Conservation (phyloP, 305 asterid species). For the Caryopteris hybrid region DNA sequence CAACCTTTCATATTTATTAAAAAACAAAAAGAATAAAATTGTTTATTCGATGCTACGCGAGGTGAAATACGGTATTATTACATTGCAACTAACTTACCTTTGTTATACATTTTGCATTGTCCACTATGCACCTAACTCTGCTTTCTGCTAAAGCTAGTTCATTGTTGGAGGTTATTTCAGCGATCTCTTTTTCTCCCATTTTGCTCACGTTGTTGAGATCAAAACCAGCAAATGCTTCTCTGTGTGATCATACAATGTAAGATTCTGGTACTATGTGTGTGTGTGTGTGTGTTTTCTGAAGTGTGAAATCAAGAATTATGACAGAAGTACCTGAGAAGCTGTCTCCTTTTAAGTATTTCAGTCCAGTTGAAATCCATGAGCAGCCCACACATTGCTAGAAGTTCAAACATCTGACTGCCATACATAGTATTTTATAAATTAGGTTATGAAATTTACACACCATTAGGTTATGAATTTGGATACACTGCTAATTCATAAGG, state of each 20-base stretch:
- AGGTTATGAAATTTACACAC: too few species aligned
- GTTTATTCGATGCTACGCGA: background rate
- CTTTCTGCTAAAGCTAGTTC: constrained; percentile 59
- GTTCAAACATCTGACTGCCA: constrained; percentile 73
- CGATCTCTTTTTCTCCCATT: constrained; percentile 70
- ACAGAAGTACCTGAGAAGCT: constrained; percentile 47
- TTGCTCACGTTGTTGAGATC: constrained; percentile 58
- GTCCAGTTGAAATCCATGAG: constrained; percentile 97
- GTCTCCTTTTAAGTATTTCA: constrained; percentile 71
- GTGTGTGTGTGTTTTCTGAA: too few species aligned
- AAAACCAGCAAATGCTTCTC: constrained; percentile 73
- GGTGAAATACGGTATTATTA: background rate
- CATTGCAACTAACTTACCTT: constrained; percentile 40
- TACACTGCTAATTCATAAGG: background rate
- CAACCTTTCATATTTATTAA: constrained; percentile 36
- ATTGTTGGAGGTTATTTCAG: constrained; percentile 45
- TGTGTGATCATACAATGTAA: constrained; percentile 6
- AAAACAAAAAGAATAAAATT: background rate
- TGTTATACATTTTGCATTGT: constrained; percentile 77
- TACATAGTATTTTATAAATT: background rate
- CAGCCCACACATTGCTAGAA: constrained; percentile 86
- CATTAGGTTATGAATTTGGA: background rate
- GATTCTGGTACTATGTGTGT: background rate
- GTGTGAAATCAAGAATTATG: too few species aligned
- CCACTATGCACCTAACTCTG: constrained; percentile 80